These are phyloP conservation scores for Boletus mariae DNA, from an alignment of 1,284 basidiomycete species.

Conservation along the genomic window DNA sequence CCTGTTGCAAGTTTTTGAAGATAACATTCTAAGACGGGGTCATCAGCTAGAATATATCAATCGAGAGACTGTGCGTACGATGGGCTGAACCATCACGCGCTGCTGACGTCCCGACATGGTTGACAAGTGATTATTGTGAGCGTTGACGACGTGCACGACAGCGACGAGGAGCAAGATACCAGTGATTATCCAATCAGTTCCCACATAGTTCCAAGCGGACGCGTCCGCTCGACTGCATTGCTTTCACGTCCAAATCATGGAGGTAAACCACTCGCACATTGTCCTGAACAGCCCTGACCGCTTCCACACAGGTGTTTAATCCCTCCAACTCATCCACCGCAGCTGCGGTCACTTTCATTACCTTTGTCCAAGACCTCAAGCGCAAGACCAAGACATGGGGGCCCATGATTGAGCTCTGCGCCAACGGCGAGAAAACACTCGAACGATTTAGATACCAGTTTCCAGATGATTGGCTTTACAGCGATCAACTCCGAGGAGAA, in stretches of 20 bases:
- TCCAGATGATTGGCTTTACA: constrained; percentile 96
- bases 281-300: constrained; percentile 10
- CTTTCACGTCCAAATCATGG: constrained; percentile 28
- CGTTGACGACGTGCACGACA: constrained; percentile 10
- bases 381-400: constrained; percentile 95
- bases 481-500: constrained; percentile 95
- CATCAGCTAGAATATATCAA: constrained; percentile 17
- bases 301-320: constrained; percentile 48
- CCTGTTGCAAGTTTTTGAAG: constrained; percentile 96
- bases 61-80: constrained; percentile 55
- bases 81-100: constrained; percentile 97
- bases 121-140: constrained; percentile 19
- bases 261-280: constrained; percentile 17
- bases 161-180: not conserved
- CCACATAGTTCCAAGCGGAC: constrained; percentile 18
- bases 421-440: constrained; percentile 92
- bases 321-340: constrained; percentile 81
- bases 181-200: constrained; percentile 25
- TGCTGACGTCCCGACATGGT: constrained; percentile 89
- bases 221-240: constrained; percentile 12
- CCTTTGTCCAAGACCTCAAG: constrained; percentile 98
- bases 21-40: constrained; percentile 81
- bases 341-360: constrained; percentile 97
- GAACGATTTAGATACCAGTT: constrained; percentile 97
- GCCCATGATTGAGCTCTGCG: constrained; percentile 94